These are phyloP conservation scores for Pyrus betulifolia DNA, from an alignment of 306 rosid genomes.

Conservation along the genomic window DNA sequence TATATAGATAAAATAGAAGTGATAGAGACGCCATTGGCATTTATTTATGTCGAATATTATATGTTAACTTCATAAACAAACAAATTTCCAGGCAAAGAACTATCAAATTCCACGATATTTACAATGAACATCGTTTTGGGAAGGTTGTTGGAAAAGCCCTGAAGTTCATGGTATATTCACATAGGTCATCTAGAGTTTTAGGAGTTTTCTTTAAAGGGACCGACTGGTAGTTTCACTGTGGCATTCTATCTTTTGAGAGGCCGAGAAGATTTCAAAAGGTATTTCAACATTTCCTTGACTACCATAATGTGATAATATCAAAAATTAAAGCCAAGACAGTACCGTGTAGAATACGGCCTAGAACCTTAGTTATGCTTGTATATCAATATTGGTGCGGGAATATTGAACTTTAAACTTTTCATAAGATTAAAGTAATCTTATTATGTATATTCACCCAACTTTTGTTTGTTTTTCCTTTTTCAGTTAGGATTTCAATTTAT, in stretches of 20 bases:
- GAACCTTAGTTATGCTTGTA: background rate
- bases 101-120: background rate
- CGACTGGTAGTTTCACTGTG: no score
- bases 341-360: fast-evolving
- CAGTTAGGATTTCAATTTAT: background rate
- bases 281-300: no score
- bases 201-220: background rate
- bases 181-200: background rate
- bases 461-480: background rate
- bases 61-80: background rate
- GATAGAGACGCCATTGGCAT: background rate
- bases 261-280: fast-evolving
- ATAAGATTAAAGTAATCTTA: background rate
- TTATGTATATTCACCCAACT: background rate
- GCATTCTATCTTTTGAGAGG: no score
- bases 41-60: background rate
- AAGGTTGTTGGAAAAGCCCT: background rate
- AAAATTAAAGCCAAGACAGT: fast-evolving
- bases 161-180: background rate
- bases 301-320: fast-evolving
- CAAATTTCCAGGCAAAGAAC: background rate
- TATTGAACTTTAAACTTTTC: background rate
- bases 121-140: background rate
- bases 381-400: background rate
- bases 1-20: background rate